Evolutionary conservation across 495 filamentous ascomycete species (phyloP), one percentile per base, ranked within the genome.

Genomic region (Pseudomonodictys pantanalensis): DNA sequence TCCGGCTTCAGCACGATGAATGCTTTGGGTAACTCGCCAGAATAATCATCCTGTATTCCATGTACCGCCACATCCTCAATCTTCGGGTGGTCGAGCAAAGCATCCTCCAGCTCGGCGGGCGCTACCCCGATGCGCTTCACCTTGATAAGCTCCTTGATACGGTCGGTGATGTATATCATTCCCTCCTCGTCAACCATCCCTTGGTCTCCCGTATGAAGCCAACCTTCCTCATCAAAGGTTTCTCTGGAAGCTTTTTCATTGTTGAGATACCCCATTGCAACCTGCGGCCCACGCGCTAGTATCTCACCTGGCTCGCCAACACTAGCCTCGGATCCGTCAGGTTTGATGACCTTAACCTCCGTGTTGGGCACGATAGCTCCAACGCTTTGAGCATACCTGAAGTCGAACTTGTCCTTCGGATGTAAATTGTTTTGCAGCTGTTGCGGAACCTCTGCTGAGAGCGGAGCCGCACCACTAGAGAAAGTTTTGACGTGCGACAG

Each of bases 71-170:
- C 75, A 71, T 87, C 85, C 35, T 83, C 81, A 0, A 87, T 78
- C n/a, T 74, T 75, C 1, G 64, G 50, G 60, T 86, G 80, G 0
- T 81, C 81, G 3, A 86, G 75, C 7, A 87, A 62, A 18, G 83
- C 69, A 54, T 85, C 85, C 65, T 89, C 86, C 1, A 89, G 71
- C 69, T 88, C 87, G 0, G 85, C 86, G 0, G 86, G 86, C 43
- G 84, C 86, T 28, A 90, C 85, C 20, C 78, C 82, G 57, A 86
- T 83, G 3, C 85, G 86, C 59, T 87, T 86, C 20, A 89, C 86
- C 68, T 89, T 89, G 68, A 89, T 88, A 76, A 89, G 78, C 72
- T 89, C 86, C 75, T 90, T 90, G 53, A 92, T 84, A 0, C 89
- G 78, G 46, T 91, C 89, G 1, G 83, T 85, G 46, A 93, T 90